These are phyloP conservation scores for Erodium chrysanthum DNA, from an alignment of 441 rosid species.

Conservation along the genomic window DNA sequence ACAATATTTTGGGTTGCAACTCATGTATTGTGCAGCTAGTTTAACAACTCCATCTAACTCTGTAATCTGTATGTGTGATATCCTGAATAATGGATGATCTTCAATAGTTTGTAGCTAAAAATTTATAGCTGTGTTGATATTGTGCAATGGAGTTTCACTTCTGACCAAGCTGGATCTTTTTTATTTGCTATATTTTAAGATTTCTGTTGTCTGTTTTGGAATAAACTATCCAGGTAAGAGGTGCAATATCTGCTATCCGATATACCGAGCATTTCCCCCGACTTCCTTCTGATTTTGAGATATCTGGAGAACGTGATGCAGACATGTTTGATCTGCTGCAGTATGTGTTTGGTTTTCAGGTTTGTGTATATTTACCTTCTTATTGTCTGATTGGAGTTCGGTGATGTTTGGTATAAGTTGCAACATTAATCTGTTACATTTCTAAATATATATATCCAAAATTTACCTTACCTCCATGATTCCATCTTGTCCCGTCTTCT, in stretches of 20 bases:
- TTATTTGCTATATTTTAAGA: slow-evolving; percentile 13
- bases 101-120: not conserved
- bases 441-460: not conserved
- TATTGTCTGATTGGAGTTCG: not conserved
- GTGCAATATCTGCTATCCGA: slow-evolving; percentile 75
- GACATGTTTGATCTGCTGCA: slow-evolving; percentile 94
- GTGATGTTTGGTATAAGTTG: slow-evolving; percentile 6
- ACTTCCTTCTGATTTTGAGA: slow-evolving; percentile 61
- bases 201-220: slow-evolving; percentile 6
- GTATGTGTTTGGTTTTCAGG: slow-evolving; percentile 96
- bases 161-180: slow-evolving; percentile 7
- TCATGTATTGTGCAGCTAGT: not conserved
- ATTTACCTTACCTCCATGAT: not conserved
- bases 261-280: slow-evolving; percentile 73
- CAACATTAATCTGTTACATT: not conserved
- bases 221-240: slow-evolving; percentile 56
- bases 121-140: slow-evolving; percentile 9
- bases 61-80: not conserved
- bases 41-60: not conserved
- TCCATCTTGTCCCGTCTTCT: too few species aligned
- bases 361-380: slow-evolving; percentile 22
- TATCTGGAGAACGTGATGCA: slow-evolving; percentile 70
- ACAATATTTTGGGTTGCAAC: slow-evolving; percentile 1
- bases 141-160: slow-evolving; percentile 8
- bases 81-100: slow-evolving; percentile 2